Base-by-base conservation (phyloP, 805 yeast genomes). In the Ogataea polymorpha region DNA sequence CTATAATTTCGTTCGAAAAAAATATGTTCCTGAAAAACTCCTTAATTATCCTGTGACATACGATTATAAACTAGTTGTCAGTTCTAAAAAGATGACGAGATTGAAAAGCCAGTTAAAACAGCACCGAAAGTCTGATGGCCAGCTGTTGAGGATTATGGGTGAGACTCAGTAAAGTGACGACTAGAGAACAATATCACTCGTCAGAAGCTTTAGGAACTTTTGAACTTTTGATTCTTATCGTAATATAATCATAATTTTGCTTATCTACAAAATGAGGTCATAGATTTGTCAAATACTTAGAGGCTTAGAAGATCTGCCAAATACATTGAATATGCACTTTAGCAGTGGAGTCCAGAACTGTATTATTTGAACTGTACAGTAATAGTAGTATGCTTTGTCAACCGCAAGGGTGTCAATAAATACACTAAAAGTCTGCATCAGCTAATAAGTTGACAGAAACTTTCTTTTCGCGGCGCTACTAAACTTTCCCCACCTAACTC, bases 41-140 rank as follows among this genome's bases (percentile, higher is more conserved):
- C 56, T 65, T 37, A 70, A 72, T 39, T 72, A 67, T 38, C 75
- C 75, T 0, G 69, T 72, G 26, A 61, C 40, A 3, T 61, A 48
- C 27, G 58, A 59, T 23, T 54, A 51, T 15, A 34, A 35, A 10
- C 38, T 48, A 6, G 45, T 49, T 18, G 48, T 42, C 5, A 43
- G 52, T 36, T 41, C 55, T 1, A 37, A 33, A 5, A 54, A 54
- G 37, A 42, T 60, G 8, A 36, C 34, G 11, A 36, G 31, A 27
- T 27, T 53, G 42, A 42, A 45, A 23, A 13, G 23, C 10, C 51
- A 44, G 20, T 14, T 49, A 36, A 45, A 34, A 5, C 18, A 13
- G 10, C 33, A 33, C 11, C 25, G 43, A 14, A 32, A 26, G n/a
- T 11, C 20, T 20, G 16, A 20, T 20, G 7, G 21, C 7, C 21